Percentiles rank a stretch among this genome's conserved stretches.
Evolutionary conservation across 2,329 filamentous ascomycete genomes (phyloP).

Genomic region (Monascus ruber): DNA sequence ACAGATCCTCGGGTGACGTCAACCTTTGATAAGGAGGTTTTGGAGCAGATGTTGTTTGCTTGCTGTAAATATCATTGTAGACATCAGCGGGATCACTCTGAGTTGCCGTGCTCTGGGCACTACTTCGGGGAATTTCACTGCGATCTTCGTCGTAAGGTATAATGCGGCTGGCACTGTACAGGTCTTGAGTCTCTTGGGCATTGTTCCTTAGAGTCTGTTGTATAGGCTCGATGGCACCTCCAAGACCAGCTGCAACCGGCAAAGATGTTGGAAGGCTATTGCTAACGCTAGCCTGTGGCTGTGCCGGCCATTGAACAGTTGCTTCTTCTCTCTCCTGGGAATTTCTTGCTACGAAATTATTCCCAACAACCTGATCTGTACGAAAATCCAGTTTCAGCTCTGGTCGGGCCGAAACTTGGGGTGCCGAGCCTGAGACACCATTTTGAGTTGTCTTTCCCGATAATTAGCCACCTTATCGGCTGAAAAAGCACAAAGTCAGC

Average conservation of each 20-base stretch:
- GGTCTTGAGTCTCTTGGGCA: neutral
- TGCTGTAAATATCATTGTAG: neutral
- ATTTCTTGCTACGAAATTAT: neutral
- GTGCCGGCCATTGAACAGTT: neutral
- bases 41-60: slow-evolving; percentile 1
- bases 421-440: neutral
- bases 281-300: neutral
- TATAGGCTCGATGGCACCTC: neutral
- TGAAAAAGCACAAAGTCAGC: neutral
- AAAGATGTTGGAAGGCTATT: neutral
- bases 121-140: neutral
- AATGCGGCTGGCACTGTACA: neutral
- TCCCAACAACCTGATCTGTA: neutral
- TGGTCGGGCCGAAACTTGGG: neutral
- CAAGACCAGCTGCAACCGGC: neutral
- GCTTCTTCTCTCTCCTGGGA: neutral
- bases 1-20: slow-evolving; percentile 6
- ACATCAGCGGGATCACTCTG: neutral
- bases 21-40: slow-evolving; percentile 1
- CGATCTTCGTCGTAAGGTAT: neutral
- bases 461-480: too few relatives aligned
- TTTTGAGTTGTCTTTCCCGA: too few relatives aligned
- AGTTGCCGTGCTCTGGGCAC: slow-evolving; percentile 1
- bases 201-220: neutral
- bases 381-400: neutral